Evolutionary conservation across 306 rosid genomes (phyloP), one percentile per base, ranked within the genome.

Genomic region (Prunus persica): DNA sequence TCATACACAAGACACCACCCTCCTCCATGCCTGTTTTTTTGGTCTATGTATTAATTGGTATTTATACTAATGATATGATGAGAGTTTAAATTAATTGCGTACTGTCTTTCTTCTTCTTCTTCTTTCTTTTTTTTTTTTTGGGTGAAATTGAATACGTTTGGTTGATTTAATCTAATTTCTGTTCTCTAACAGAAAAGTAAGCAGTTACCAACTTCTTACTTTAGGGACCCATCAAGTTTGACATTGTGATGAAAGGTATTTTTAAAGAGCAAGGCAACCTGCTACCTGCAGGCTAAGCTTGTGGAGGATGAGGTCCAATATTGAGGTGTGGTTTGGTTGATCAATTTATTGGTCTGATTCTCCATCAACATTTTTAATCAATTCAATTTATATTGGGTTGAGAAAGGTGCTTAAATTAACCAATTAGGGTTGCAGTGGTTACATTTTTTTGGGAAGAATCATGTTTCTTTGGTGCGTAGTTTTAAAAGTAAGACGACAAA

Each of bases 181-280:
- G 10, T 80, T 28, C 50, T 77, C 71, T 73, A 58, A 58, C 51
- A 56, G 75, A 83, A 79, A 87, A 77, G 85, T 65, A 75, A 82
- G 81, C 78, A 64, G 66, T 80, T 81, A 79, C 88, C 91, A 90
- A 84, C 87, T 83, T 55, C 69, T 70, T 75, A 84, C 86, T 80
- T 88, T 85, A 46, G 74, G 83, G 60, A 84, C 85, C 81, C 19
- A 8, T 13, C 71, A 74, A 76, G 82, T 85, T 87, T 87, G 86
- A 76, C 81, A 58, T 81, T 71, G 79, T 70, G 41, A 69, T 19
- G 8, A 60, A 84, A 79, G 80, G 84, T 25, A 76, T 78, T 55
- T 85, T 74, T 27, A 10, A 49, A 54, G 2, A 65, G 43, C 67
- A 72, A 72, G 76, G 55, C 76, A 72, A 72, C 27, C 20, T 28